Conservation (phyloP, 441 rosid species). For the Hypseocharis bilobata region DNA sequence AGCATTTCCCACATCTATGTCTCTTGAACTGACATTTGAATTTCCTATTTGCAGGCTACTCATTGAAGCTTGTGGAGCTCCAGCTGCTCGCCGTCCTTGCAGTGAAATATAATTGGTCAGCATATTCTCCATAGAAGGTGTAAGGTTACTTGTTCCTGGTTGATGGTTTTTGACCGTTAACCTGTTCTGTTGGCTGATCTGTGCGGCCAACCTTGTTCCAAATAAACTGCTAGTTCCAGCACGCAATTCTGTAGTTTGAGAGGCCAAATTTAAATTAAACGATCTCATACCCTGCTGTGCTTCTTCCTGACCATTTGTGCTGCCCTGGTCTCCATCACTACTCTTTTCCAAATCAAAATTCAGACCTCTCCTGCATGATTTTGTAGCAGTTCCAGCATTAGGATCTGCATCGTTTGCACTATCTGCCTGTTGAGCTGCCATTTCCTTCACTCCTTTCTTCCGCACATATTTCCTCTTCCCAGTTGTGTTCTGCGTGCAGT, state of each 20-base stretch:
- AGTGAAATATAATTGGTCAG: conserved; percentile 21
- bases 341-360: conserved; percentile 45
- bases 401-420: conserved; percentile 18
- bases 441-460: conserved; percentile 36
- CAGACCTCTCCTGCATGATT: conserved; percentile 53
- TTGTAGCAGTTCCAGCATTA: conserved; percentile 24
- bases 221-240: conserved; percentile 16
- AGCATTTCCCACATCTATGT: conserved; percentile 21
- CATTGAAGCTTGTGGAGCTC: conserved; percentile 24
- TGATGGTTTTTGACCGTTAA: conserved; percentile 27
- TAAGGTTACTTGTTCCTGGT: conserved; percentile 23
- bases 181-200: conserved; percentile 28
- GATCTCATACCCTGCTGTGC: conserved; percentile 16
- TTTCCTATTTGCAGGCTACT: conserved; percentile 28
- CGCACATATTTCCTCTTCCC: conserved; percentile 60
- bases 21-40: conserved; percentile 26
- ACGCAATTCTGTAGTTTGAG: conserved; percentile 25
- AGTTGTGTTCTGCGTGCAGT: conserved; percentile 27
- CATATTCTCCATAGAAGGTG: conserved; percentile 26
- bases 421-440: conserved; percentile 33
- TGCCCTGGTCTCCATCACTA: conserved; percentile 21
- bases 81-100: conserved; percentile 18
- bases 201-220: conserved; percentile 25
- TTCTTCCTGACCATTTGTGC: conserved; percentile 21
- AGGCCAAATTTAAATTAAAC: conserved; percentile 21